Conservation (phyloP, 129 eudicot species). For the Gnaphalium uliginosum region DNA sequence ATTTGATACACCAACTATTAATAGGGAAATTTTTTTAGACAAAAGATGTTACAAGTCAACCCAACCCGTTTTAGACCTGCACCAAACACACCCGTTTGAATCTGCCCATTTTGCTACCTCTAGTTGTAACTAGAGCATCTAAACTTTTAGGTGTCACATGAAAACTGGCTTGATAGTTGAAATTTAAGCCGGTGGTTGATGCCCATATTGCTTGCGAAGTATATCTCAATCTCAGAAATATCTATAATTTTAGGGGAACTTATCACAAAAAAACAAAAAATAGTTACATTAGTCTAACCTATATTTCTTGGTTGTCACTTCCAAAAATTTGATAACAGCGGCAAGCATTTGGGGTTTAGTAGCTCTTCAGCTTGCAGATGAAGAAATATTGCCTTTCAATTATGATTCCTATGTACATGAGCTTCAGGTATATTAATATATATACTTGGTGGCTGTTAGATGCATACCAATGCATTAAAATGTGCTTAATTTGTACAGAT, state of each 20-base stretch:
- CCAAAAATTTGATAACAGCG: slow-evolving; percentile 41
- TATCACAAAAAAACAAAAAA: not conserved
- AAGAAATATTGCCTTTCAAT: slow-evolving; percentile 69
- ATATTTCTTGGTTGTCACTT: not conserved
- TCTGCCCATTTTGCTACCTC: not conserved
- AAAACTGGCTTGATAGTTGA: not conserved
- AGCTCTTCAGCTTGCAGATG: slow-evolving; percentile 84
- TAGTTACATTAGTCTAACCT: not conserved
- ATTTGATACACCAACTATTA: not conserved
- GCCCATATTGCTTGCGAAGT: not conserved
- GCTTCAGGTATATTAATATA: slow-evolving; percentile 63
- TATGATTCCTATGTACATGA: slow-evolving; percentile 58
- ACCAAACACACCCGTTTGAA: not conserved
- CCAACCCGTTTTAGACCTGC: not conserved
- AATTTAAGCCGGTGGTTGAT: not conserved
- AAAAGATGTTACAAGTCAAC: not conserved
- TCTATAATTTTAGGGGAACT: not conserved
- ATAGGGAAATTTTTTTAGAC: not conserved
- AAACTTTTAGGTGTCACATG: not conserved
- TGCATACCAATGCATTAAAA: not conserved
- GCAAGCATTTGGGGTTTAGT: slow-evolving; percentile 89
- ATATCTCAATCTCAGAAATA: not conserved
- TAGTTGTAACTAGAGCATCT: not conserved
- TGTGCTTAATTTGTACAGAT: slow-evolving; percentile 40
- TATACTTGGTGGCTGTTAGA: slow-evolving; percentile 7